Base-by-base conservation (phyloP, 805 yeast species). In the Yarrowia osloensis region DNA sequence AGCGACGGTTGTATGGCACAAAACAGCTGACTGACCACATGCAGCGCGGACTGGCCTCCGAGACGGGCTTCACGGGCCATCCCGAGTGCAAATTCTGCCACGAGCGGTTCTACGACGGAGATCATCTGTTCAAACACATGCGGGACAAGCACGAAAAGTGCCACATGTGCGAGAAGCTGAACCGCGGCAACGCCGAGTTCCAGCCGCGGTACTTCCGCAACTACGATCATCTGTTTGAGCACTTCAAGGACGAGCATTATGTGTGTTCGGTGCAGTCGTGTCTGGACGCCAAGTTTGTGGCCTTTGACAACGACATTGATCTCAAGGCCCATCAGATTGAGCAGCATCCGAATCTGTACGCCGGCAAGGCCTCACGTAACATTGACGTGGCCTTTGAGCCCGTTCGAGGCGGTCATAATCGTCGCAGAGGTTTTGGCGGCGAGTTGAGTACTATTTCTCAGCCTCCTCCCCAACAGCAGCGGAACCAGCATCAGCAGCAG, bases 201-300 rank as follows among this genome's bases (percentile, higher is more conserved):
- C 78, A 80, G 29, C 96, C 96, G 0, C 88, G 85, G 71, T 92
- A 90, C 77, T 95, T 88, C 78, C 82, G 82, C 70, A 84, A 93
- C 76, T 94, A 94, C 74, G 88, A 88, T 52, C 81, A 85, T 44
- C 80, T 95, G 67, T 89, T 86, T 71, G 79, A 80, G 17, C 99
- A 95, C 79, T 95, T 95, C 77, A 81, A 80, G 71, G 76, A 74
- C 4, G 86, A 82, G 47, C 99, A 95, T 77, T 91, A 81, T 76
- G 86, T 86, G 17, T 95, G 99, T 78, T 81, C 83, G 35, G 88
- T 89, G 21, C 90, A 85, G 57, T 73, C 83, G 13, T 95, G 99
- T 78, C 77, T 93, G 57, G 98, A 93, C 67, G 87, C 89, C 76
- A 90, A 90, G 75, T 94, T 95, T 78, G 95, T 95, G 24, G 99